Percentiles rank a stretch among this genome's conserved stretches.
Conservation (phyloP, 306 rosid species). For the Medicago lupulina region DNA sequence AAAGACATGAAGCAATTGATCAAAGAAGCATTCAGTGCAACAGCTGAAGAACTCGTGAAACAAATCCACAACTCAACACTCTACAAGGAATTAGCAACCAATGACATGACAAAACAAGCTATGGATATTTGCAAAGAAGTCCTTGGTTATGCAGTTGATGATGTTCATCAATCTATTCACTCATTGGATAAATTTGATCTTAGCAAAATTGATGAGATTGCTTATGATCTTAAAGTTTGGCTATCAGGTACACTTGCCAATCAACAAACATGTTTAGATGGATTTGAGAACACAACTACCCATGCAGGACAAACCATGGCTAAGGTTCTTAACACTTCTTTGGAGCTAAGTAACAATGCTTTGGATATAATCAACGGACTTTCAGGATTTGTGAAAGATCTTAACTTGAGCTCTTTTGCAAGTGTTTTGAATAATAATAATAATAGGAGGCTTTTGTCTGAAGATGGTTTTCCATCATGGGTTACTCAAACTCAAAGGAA, state of each 20-base stretch:
- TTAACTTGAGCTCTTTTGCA: background rate
- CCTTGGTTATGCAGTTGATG: slow-evolving; percentile 67
- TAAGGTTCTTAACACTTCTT: slow-evolving; percentile 47
- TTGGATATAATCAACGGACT: slow-evolving; percentile 62
- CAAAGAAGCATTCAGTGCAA: slow-evolving; percentile 53
- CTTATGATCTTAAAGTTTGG: slow-evolving; percentile 75
- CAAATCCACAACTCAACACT: slow-evolving; percentile 47
- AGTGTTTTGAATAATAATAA: background rate
- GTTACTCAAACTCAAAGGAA: slow-evolving; percentile 23
- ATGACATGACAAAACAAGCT: slow-evolving; percentile 58
- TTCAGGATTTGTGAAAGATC: slow-evolving; percentile 31
- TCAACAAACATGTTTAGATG: slow-evolving; percentile 78
- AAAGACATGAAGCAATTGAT: slow-evolving; percentile 60
- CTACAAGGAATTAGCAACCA: slow-evolving; percentile 48
- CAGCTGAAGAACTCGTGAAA: slow-evolving; percentile 35
- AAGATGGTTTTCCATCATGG: slow-evolving; percentile 57
- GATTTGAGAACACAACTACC: slow-evolving; percentile 64
- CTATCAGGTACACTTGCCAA: slow-evolving; percentile 67
- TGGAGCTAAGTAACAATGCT: slow-evolving; percentile 70
- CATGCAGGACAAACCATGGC: slow-evolving; percentile 60
- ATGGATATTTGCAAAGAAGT: slow-evolving; percentile 74
- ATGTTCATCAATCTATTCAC: slow-evolving; percentile 44
- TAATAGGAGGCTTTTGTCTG: slow-evolving; percentile 48
- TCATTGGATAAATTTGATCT: slow-evolving; percentile 52
- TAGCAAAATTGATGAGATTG: slow-evolving; percentile 37